phyloP scores from a whole-genome alignment of 2,329 filamentous ascomycete genomes.

The Fusarium fujikuroi region DNA sequence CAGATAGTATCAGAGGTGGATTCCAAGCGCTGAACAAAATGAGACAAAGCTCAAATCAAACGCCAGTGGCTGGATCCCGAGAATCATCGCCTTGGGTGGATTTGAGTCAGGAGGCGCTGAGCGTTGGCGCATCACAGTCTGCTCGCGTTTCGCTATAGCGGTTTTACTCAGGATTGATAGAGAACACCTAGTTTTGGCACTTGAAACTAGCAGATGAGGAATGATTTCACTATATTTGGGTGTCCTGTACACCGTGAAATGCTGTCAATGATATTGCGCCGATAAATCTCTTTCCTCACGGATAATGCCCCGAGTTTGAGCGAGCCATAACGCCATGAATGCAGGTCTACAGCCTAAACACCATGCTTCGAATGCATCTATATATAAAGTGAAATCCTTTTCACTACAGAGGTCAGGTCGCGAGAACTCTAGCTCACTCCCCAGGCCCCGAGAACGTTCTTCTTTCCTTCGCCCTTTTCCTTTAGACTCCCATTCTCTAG shows the following conservation, averaged over 20 bases:
- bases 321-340: neutral
- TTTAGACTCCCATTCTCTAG: slow-evolving; percentile 24
- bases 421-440: slow-evolving; percentile 20
- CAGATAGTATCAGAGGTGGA: slow-evolving; percentile 59
- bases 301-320: neutral
- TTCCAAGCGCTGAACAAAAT: slow-evolving; percentile 55
- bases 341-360: fast-evolving
- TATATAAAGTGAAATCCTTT: too few species aligned
- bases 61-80: neutral
- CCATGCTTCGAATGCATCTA: too few species aligned
- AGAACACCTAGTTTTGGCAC: neutral
- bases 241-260: neutral
- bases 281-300: too few species aligned
- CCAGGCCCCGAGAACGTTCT: slow-evolving; percentile 41
- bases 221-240: neutral
- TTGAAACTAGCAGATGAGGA: neutral
- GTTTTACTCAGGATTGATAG: neutral
- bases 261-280: neutral
- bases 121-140: slow-evolving; percentile 1
- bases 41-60: slow-evolving; percentile 12
- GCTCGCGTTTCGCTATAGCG: slow-evolving; percentile 9
- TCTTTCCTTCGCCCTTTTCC: neutral
- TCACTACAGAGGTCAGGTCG: neutral
- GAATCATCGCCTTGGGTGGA: slow-evolving; percentile 20
- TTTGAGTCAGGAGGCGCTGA: slow-evolving; percentile 2